These are phyloP conservation scores for Brasenia schreberi DNA, from an alignment of 164 flowering plant genomes.

Conservation along the genomic window DNA sequence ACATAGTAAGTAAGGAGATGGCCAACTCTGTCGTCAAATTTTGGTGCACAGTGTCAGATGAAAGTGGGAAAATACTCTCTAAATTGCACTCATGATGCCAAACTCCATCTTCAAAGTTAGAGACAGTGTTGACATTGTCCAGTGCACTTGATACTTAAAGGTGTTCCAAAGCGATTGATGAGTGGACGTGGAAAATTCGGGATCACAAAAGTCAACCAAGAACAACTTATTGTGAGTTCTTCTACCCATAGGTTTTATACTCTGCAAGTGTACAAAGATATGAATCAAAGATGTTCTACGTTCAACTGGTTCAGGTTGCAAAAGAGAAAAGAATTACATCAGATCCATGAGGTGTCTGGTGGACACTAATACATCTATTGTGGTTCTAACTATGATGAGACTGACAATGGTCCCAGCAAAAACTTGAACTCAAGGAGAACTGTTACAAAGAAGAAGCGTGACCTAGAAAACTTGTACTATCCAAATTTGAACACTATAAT, in stretches of 20 bases:
- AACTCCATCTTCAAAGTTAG: too few species aligned
- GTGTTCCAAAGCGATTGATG: neutral
- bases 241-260: neutral
- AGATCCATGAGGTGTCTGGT: neutral
- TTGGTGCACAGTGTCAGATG: too few species aligned
- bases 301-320: neutral
- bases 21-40: neutral
- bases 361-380: too few species aligned
- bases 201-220: neutral
- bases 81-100: too few species aligned
- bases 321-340: neutral
- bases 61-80: too few species aligned
- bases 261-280: neutral
- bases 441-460: too few species aligned
- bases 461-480: too few species aligned
- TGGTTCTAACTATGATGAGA: neutral
- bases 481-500: too few species aligned
- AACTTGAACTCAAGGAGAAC: neutral
- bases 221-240: neutral
- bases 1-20: slow-evolving; percentile 6
- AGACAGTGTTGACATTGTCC: too few species aligned
- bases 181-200: neutral
- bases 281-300: neutral
- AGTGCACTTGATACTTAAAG: too few species aligned
- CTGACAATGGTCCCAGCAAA: neutral